Conservation (phyloP, 1,284 basidiomycete species). For the Sporisorium iseilematis-ciliati region DNA sequence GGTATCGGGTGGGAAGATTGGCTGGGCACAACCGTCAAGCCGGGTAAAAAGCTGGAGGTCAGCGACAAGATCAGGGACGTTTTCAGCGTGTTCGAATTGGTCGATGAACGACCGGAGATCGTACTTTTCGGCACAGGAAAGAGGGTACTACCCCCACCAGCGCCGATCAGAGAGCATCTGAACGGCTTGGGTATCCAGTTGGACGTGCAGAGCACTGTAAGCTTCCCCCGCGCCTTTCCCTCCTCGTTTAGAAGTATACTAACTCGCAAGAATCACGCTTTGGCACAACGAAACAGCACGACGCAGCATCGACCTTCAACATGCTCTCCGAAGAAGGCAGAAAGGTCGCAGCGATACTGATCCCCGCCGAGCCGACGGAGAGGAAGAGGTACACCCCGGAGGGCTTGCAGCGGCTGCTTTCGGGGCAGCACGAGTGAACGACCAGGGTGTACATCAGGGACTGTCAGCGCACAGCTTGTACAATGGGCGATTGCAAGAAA, state of each 20-base stretch:
- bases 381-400: slow-evolving; percentile 30
- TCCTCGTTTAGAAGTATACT: background rate
- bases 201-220: slow-evolving; percentile 93
- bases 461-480: too few species aligned
- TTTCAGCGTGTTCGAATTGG: slow-evolving; percentile 51
- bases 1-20: slow-evolving; percentile 74
- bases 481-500: too few species aligned
- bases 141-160: slow-evolving; percentile 79
- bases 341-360: slow-evolving; percentile 86
- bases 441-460: too few species aligned
- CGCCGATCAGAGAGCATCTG: slow-evolving; percentile 78
- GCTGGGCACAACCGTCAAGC: slow-evolving; percentile 74
- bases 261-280: too few species aligned
- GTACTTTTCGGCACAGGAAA: slow-evolving; percentile 88
- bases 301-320: slow-evolving; percentile 95
- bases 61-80: slow-evolving; percentile 31
- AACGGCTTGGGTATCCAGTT: slow-evolving; percentile 85
- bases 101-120: slow-evolving; percentile 77
- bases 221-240: slow-evolving; percentile 61
- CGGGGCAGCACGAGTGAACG: slow-evolving; percentile 4
- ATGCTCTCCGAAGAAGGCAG: slow-evolving; percentile 90
- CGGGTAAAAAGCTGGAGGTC: slow-evolving; percentile 27
- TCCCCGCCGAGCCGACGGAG: slow-evolving; percentile 73
- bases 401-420: slow-evolving; percentile 24
- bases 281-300: slow-evolving; percentile 80